Percentiles rank a stretch among this genome's conserved stretches.
These are phyloP conservation scores for Neoconidiobolus thromboides DNA, from an alignment of 371 early-diverging fungal species.

Conservation along the genomic window DNA sequence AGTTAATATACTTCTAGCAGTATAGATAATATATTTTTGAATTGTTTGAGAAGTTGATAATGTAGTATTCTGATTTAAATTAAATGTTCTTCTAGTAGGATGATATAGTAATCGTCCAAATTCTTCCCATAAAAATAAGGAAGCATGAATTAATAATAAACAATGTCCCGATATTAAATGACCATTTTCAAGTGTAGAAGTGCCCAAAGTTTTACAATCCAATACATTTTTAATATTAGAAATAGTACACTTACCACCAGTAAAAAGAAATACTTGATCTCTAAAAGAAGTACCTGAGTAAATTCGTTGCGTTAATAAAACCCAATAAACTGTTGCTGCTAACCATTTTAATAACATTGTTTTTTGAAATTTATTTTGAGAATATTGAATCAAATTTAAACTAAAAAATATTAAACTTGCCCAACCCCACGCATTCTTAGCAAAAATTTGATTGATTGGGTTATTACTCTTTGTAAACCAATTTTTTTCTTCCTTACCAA, in stretches of 20 bases:
- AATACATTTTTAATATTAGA: neutral
- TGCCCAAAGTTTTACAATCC: neutral
- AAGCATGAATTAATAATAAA: slow-evolving; percentile 63
- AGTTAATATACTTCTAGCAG: slow-evolving; percentile 16
- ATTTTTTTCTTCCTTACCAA: no score
- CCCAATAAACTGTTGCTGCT: slow-evolving; percentile 4
- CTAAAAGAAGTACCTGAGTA: neutral
- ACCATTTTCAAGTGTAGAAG: slow-evolving; percentile 41
- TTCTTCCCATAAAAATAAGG: slow-evolving; percentile 62
- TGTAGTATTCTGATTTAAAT: no score
- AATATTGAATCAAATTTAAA: neutral
- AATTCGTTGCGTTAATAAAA: neutral
- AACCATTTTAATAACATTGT: neutral
- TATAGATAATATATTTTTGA: slow-evolving; percentile 16
- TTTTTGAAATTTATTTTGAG: neutral
- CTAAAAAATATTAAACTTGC: neutral
- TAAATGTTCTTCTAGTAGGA: no score
- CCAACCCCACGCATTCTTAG: slow-evolving; percentile 7
- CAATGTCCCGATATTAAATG: slow-evolving; percentile 81
- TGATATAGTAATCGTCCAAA: neutral
- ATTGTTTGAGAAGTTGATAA: neutral
- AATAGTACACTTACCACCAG: neutral
- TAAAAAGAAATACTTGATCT: slow-evolving; percentile 3
- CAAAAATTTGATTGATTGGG: neutral
- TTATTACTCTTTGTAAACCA: slow-evolving; percentile 1